Base-by-base conservation (phyloP, 2,329 filamentous ascomycete genomes). In the Claviceps sp. region DNA sequence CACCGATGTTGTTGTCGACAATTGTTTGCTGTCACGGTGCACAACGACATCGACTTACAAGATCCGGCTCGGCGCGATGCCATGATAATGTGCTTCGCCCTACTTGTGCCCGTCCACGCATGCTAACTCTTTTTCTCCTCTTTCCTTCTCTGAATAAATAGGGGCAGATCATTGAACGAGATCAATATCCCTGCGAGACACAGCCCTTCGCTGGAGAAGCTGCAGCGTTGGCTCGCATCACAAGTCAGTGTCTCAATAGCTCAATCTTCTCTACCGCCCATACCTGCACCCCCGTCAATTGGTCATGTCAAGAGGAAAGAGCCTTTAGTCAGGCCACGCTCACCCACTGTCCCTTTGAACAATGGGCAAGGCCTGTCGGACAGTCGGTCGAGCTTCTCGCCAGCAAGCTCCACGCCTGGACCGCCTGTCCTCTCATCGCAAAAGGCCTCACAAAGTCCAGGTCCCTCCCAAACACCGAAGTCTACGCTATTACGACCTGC, bases 171-270 rank as follows among this genome's bases (percentile, higher is more conserved):
- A 53, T 67, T 82, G 42, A 73, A 75, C 59, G 77, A 79, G 62
- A 66, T 67, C 48, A 74, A 69, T 59, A 74, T 81, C 53, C 78
- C 79, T 48, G 56, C 69, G 52, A 72, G 73, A 55, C 72, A 70
- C 52, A 65, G 67, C 56, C 64, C 71, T 48, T 68, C 71, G 53
- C 69, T 74, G 38, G 70, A 76, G 54, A 63, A 62, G 16, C 58
- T 73, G 37, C 71, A 69, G 56, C 67, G 67, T 52, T 66, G 67
- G 8, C 57, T 71, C 8, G 62, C 61, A 9, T 62, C 62, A 58
- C 59, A 63, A 7, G 52, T 58, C 38, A 59, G 61, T 26, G 53
- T 59, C 49, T 52, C 57, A 24, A 54, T 52, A 11, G 56, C 49
- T 37, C 47, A 55, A 26, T 53, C 54, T 44, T 48, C 55, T 37